Evolutionary conservation across 2,329 filamentous ascomycete genomes (phyloP).

Genomic region (Phialophora tarda): DNA sequence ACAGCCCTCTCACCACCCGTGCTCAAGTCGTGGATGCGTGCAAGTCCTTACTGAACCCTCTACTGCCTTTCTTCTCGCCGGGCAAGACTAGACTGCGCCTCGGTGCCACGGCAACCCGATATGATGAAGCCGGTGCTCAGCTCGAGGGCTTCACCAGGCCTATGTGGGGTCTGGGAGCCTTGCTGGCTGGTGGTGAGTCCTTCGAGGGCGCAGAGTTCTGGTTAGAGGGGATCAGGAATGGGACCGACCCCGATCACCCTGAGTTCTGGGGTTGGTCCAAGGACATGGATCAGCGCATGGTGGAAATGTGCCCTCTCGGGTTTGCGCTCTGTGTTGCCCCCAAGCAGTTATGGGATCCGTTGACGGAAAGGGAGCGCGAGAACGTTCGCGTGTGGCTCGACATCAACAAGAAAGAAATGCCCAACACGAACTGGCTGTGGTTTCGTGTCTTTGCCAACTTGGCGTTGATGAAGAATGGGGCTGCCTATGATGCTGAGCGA

Average conservation of each 20-base stretch:
- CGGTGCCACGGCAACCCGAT: conserved; percentile 74
- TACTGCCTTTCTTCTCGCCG: conserved; percentile 74
- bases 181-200: conserved; percentile 70
- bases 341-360: conserved; percentile 67
- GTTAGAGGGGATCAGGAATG: conserved; percentile 72
- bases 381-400: conserved; percentile 76
- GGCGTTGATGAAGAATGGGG: conserved; percentile 75
- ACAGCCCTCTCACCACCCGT: conserved; percentile 36
- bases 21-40: conserved; percentile 63
- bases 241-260: conserved; percentile 70
- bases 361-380: conserved; percentile 65
- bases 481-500: conserved; percentile 70
- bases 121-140: conserved; percentile 77
- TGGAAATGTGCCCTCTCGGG: conserved; percentile 81
- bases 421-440: conserved; percentile 76
- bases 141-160: conserved; percentile 77
- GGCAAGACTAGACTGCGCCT: conserved; percentile 68
- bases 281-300: conserved; percentile 82
- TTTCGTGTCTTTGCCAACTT: conserved; percentile 85
- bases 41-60: conserved; percentile 69
- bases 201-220: conserved; percentile 70
- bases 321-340: conserved; percentile 73
- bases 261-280: conserved; percentile 80
- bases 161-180: conserved; percentile 73
- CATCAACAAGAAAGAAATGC: conserved; percentile 76